phyloP scores from a whole-genome alignment of 345 rosid species.

The Aethionema arabicum region DNA sequence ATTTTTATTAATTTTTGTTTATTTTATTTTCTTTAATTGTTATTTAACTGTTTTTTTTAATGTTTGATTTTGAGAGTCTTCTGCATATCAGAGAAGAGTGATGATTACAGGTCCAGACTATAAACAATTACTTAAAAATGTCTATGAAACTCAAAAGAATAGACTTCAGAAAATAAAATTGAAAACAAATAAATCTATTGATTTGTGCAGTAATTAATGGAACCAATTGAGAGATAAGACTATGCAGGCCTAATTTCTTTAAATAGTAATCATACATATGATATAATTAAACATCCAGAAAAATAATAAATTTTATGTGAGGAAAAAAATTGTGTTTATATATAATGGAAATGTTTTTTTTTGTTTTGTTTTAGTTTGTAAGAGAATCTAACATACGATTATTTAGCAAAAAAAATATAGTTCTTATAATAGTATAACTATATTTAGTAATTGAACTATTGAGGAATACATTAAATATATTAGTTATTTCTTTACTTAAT shows the following conservation, averaged over 20 bases:
- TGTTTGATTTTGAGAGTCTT: constrained; percentile 12
- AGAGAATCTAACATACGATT: constrained; percentile 36
- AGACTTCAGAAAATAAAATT: constrained; percentile 31
- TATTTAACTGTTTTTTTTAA: constrained; percentile 2
- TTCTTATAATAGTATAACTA: constrained; percentile 16
- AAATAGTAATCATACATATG: constrained; percentile 25
- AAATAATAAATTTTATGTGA: too few species aligned
- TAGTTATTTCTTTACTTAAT: neutral
- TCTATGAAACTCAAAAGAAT: constrained; percentile 25
- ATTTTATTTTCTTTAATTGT: neutral
- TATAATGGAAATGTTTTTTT: constrained; percentile 4
- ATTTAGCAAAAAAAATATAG: constrained; percentile 9
- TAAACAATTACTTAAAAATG: constrained; percentile 20
- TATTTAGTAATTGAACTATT: constrained; percentile 4
- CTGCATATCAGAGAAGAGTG: constrained; percentile 40
- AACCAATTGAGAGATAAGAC: constrained; percentile 28
- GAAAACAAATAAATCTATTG: constrained; percentile 18
- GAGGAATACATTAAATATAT: constrained; percentile 5
- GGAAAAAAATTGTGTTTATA: constrained; percentile 1
- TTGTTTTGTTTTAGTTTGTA: constrained; percentile 31
- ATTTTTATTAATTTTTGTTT: constrained; percentile 11
- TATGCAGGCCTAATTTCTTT: constrained; percentile 34
- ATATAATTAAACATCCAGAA: constrained; percentile 15
- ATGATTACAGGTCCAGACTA: constrained; percentile 68
- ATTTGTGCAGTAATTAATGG: constrained; percentile 28